phyloP scores from a whole-genome alignment of 441 rosid genomes.

The Brassica hybrid region DNA sequence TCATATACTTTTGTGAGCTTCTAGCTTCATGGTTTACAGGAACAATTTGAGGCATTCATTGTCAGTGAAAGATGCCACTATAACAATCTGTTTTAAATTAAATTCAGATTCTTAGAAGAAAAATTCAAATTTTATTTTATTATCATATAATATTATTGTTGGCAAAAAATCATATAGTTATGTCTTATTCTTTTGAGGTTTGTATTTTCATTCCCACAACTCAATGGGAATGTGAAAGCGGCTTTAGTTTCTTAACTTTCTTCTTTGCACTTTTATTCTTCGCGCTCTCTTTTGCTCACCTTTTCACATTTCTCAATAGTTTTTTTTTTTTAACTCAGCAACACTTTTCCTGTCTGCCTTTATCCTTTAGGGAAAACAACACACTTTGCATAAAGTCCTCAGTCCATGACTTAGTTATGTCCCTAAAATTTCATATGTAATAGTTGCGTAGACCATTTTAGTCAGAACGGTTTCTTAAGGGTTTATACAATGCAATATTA shows the following conservation, averaged over 20 bases:
- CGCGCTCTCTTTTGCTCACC: conserved; percentile 12
- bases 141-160: too few species aligned
- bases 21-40: conserved; percentile 49
- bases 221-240: conserved; percentile 17
- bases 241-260: too few species aligned
- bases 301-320: neutral
- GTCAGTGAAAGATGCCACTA: neutral
- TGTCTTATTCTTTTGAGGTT: too few species aligned
- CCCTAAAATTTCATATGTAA: neutral
- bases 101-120: neutral
- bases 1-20: conserved; percentile 53
- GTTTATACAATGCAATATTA: neutral
- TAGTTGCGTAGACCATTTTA: neutral
- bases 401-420: neutral
- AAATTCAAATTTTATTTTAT: neutral
- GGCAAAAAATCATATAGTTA: too few species aligned
- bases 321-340: neutral
- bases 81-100: neutral
- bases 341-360: conserved; percentile 15
- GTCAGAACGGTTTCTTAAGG: neutral
- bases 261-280: conserved; percentile 10
- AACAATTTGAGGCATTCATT: conserved; percentile 13
- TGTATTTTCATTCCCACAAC: too few species aligned
- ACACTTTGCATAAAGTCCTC: neutral
- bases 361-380: neutral